Evolutionary conservation across 208 protist genomes (phyloP), one percentile per base, ranked within the genome.

Genomic region (Porcisia hertigi): DNA sequence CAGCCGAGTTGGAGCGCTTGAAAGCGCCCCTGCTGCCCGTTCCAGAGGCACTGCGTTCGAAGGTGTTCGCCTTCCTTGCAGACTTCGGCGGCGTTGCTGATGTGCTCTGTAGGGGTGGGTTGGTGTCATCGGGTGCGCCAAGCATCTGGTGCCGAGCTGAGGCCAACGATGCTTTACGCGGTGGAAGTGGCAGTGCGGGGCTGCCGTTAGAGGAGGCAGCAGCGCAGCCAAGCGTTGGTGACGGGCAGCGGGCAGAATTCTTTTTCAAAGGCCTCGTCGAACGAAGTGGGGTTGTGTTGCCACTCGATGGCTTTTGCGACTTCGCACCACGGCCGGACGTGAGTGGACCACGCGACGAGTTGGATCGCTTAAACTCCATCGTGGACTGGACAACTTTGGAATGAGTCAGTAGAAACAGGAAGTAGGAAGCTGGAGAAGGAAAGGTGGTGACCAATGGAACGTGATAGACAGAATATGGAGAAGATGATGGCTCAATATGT

Each of bases 361-460:
- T 90, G 11, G 64, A 86, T 16, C 91, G 91, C 54, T 88, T 89
- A 73, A 93, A 95, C 55, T 94, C 86, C 88, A 95, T 94, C 0
- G 36, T 66, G 62, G n/a, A n/a, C n/a, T n/a, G n/a, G n/a, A n/a
- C n/a, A n/a, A n/a, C n/a, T n/a, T n/a, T n/a, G n/a, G 62, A 16
- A 47, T 0, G 36, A 11, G 36, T 20, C 45, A 0, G 18, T 39
- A 20, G 0, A 18, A 34, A 34, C 23, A 49, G 45, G 7, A 57
- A 8, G 45, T 39, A 41, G 23, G 47, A 30, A 57, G 5, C n/a
- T n/a, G n/a, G n/a, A n/a, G n/a, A n/a, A n/a, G n/a, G n/a, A n/a
- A n/a, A n/a, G n/a, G n/a, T n/a, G n/a, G n/a, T n/a, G n/a, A n/a
- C n/a, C n/a, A n/a, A n/a, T n/a, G n/a, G n/a, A n/a, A n/a, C n/a